Evolutionary conservation across 805 yeast species (phyloP).

Genomic region (Vanderwaltozyma yarrowii): DNA sequence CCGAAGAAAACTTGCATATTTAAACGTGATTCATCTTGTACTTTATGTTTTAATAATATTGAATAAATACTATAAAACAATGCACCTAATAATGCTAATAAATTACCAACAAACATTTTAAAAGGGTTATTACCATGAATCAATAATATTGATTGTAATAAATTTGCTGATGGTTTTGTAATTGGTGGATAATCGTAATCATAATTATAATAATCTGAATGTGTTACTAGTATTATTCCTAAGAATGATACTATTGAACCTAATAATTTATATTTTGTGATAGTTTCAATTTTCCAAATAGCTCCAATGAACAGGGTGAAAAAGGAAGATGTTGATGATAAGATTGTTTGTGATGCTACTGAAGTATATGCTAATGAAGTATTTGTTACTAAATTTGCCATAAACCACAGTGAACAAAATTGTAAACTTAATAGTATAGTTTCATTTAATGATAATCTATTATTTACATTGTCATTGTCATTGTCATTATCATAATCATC

Average conservation of each 20-base stretch:
- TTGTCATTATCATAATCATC: background rate
- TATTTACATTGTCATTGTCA: background rate
- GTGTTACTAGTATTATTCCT: conserved; percentile 76
- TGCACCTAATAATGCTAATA: conserved; percentile 76
- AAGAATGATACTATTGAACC: conserved; percentile 64
- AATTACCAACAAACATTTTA: conserved; percentile 53
- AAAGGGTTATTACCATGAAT: conserved; percentile 15
- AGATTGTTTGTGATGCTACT: conserved; percentile 88
- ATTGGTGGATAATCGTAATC: conserved; percentile 4
- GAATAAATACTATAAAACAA: conserved; percentile 87
- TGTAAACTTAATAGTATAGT: conserved; percentile 68
- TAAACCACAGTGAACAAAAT: conserved; percentile 82
- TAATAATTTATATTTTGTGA: conserved; percentile 51
- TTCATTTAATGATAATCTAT: conserved; percentile 35
- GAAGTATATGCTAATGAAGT: conserved; percentile 81
- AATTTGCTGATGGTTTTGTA: conserved; percentile 1
- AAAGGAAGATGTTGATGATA: conserved; percentile 86
- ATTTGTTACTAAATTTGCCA: conserved; percentile 82
- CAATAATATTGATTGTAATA: background rate
- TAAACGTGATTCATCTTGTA: conserved; percentile 62
- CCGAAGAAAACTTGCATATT: conserved; percentile 89
- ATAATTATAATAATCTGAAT: conserved; percentile 39
- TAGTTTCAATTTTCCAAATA: conserved; percentile 55
- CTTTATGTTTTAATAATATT: conserved; percentile 64
- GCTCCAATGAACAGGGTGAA: conserved; percentile 83